Base-by-base conservation (phyloP, 2,329 filamentous ascomycete species). In the Botrytis galanthina region DNA sequence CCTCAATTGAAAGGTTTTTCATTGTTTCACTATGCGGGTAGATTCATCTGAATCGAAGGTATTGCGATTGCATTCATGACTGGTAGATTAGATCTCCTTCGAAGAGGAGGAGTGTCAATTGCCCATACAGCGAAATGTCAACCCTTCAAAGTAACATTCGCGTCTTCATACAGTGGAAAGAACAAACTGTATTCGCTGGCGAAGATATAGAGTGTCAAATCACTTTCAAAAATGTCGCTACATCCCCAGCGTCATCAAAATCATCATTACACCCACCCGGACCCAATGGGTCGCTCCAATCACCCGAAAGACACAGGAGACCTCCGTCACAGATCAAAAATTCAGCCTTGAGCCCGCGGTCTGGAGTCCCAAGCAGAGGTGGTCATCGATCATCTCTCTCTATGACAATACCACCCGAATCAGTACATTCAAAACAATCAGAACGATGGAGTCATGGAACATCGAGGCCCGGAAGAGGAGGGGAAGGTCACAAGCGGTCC, bases 171-270 rank as follows among this genome's bases (percentile, higher is more conserved):
- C 91, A 92, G 84, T 99, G 95, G 93, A 92, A 94, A 82, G 93
- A 97, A 81, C 91, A 95, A 82, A 95, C 93, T 75, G 93, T 99
- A 79, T 99, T 98, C 84, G 93, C 96, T 73, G 96, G 96, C 83
- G 96, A 99, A 86, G 92, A 97, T 81, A 89, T 98, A 80, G 93
- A 95, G 84, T 98, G 96, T 84, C 94, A 91, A 78, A 97, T 99
- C 82, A 98, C 93, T 69, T 99, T 99, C 85, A 95, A 92, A 84
- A 99, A 99, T 82, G 88, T 95, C 76, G 80, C 80, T 39, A 74
- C 76, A 39, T 69, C 73, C 39, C 75, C 78, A 51, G 51, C 71
- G 20, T 74, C 78, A 22, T 74, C 78, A 54, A 77, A 74, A 69
- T 67, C 77, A 64, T 77, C 76, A 18, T 66, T 78, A 69, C 78